Evolutionary conservation across 768 basidiomycete species (phyloP).

Genomic region (Suillus paluster): DNA sequence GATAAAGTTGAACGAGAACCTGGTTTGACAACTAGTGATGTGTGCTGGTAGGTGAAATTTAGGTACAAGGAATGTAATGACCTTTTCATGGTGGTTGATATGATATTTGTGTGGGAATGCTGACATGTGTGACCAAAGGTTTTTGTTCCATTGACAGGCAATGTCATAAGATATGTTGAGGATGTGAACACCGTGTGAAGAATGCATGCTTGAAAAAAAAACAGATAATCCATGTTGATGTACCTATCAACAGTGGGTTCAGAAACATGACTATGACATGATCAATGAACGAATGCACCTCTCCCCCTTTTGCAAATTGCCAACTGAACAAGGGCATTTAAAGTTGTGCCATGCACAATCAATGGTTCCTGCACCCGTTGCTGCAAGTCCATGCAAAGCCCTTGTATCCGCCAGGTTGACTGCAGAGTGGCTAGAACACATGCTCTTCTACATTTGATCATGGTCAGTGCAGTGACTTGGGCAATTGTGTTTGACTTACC

Average conservation of each 20-base stretch:
- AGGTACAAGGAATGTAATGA: constrained; percentile 30
- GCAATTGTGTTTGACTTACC: neutral
- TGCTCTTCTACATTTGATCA: constrained; percentile 1
- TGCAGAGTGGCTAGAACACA: no score
- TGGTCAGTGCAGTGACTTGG: neutral
- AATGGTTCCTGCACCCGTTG: constrained; percentile 15
- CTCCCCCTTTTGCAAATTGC: constrained; percentile 13
- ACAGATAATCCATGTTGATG: constrained; percentile 3
- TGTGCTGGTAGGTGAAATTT: constrained; percentile 43
- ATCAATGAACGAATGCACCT: neutral
- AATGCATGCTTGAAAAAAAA: neutral
- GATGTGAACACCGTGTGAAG: neutral
- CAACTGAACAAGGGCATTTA: constrained; percentile 5
- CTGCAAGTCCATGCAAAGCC: neutral
- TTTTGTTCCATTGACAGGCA: constrained; percentile 27
- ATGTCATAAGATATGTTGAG: constrained; percentile 23
- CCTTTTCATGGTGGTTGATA: neutral
- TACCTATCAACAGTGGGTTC: neutral
- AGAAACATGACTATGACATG: neutral
- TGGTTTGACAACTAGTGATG: constrained; percentile 25
- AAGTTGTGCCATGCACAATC: constrained; percentile 8
- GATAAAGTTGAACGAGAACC: constrained; percentile 34
- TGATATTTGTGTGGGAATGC: constrained; percentile 6
- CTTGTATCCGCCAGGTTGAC: no score
- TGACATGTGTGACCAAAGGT: constrained; percentile 8